Evolutionary conservation across 352 stramenopile genomes (phyloP), one percentile per base, ranked within the genome.

Genomic region (Globisporangium cystogenes): DNA sequence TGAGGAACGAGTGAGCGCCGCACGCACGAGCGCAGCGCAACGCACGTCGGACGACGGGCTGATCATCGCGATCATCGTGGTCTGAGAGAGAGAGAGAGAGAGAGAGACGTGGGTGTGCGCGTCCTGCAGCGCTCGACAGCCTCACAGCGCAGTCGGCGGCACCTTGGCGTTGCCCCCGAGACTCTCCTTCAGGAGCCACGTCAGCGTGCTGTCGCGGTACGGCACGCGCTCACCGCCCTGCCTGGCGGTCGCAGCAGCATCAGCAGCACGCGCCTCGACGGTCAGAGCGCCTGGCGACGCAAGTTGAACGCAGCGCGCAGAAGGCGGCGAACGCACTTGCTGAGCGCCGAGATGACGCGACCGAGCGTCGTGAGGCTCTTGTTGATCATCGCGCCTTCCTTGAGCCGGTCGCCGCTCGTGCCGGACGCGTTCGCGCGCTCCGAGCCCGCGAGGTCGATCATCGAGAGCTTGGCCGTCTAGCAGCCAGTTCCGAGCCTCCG

Each of bases 331-430:
- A n/a, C 51, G 37, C 60, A 78, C 75, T 87, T 90, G 74, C 76
- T 90, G 14, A 94, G 64, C 27, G 83, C 76, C 16, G 81, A 90
- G 44, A 97, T 96, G 40, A 96, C 87, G 12, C 86, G 70, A 12
- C 89, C 89, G 5, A 96, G 79, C 7, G 86, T 96, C 26, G 84
- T 93, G 43, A 97, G 72, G 21, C 85, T 96, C 56, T 94, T 91
- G 72, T 96, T 97, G 64, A 97, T 96, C 82, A 93, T 96, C 7
- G 84, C 82, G 14, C 87, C 87, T 67, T 97, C 87, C 63, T 96
- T 96, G 40, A 97, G 65, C 1, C 89, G 79, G 18, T 96, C 85
- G 6, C 89, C 89, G 27, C 72, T 90, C 12, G 88, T 94, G 0
- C 81, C 86, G 0, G 79, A 92, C 2, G 80, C 76, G 37, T 91